These are phyloP conservation scores for Apiotrichum gamsii DNA, from an alignment of 1,284 basidiomycete species.

Conservation along the genomic window DNA sequence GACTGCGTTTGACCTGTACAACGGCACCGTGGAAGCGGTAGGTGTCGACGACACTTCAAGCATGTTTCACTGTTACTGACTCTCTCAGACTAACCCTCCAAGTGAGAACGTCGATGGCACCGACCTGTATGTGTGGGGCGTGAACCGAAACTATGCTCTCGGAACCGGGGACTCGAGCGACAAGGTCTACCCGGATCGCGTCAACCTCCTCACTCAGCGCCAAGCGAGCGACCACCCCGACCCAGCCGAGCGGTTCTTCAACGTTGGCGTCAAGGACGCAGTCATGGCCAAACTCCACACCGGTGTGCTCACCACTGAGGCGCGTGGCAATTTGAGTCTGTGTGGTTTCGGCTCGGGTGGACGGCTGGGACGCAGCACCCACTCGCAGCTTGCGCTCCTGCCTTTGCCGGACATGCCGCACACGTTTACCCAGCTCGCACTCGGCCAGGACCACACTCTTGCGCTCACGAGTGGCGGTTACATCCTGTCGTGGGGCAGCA, in stretches of 20 bases:
- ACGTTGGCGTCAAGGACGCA: conserved; percentile 60
- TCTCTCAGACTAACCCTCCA: conserved; percentile 54
- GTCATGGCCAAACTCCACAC: conserved; percentile 81
- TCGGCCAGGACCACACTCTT: conserved; percentile 91
- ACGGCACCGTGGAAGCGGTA: conserved; percentile 68
- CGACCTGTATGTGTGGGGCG: conserved; percentile 85
- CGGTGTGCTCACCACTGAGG: conserved; percentile 67
- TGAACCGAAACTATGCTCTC: conserved; percentile 77
- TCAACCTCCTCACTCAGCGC: conserved; percentile 53
- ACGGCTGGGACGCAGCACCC: conserved; percentile 66
- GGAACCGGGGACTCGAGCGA: conserved; percentile 78
- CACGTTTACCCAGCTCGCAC: conserved; percentile 60
- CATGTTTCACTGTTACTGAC: conserved; percentile 42
- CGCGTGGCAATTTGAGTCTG: conserved; percentile 64
- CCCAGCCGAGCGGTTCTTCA: conserved; percentile 42
- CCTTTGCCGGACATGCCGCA: conserved; percentile 59
- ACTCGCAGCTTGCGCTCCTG: conserved; percentile 69
- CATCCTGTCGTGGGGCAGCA: conserved; percentile 84
- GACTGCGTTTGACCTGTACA: conserved; percentile 90
- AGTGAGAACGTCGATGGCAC: conserved; percentile 49
- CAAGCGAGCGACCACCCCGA: conserved; percentile 43
- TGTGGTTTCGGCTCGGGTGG: conserved; percentile 84
- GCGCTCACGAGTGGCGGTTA: conserved; percentile 73
- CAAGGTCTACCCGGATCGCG: conserved; percentile 70
- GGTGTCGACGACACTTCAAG: conserved; percentile 7